Conservation (phyloP, 805 yeast species). For the Blastobotrys muscicola region DNA sequence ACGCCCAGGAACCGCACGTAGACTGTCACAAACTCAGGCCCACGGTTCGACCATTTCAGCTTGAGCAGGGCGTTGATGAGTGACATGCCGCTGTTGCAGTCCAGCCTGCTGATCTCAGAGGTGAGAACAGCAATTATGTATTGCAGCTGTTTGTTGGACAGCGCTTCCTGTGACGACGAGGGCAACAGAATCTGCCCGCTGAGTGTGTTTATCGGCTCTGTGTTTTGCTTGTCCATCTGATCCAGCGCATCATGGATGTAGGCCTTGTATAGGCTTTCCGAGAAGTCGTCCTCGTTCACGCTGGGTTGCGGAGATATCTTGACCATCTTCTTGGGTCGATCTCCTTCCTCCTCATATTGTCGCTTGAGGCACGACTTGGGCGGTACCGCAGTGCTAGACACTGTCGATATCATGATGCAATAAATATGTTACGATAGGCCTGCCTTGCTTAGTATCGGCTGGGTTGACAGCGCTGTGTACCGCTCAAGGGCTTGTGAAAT, state of each 20-base stretch:
- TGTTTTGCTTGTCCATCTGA: constrained; percentile 51
- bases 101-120: constrained; percentile 59
- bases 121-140: constrained; percentile 50
- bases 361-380: too few relatives aligned
- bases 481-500: too few relatives aligned
- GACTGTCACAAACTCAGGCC: constrained; percentile 36
- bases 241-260: constrained; percentile 61
- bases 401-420: too few relatives aligned
- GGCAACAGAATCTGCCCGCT: constrained; percentile 53
- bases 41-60: constrained; percentile 50
- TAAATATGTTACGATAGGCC: too few relatives aligned
- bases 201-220: constrained; percentile 47
- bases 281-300: constrained; percentile 2
- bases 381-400: too few relatives aligned
- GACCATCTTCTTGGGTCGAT: too few relatives aligned
- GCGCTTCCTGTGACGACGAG: constrained; percentile 40
- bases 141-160: constrained; percentile 43
- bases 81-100: constrained; percentile 39
- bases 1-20: constrained; percentile 69
- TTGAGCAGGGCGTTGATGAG: constrained; percentile 55
- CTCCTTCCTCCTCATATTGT: too few relatives aligned
- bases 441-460: too few relatives aligned
- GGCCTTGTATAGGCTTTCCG: constrained; percentile 19
- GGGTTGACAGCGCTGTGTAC: too few relatives aligned
- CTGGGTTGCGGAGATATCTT: not conserved